A percentile compares a stretch with the other conserved stretches of the same genome.
Conservation (phyloP, 345 rosid genomes). For the Carallia brachiata region DNA sequence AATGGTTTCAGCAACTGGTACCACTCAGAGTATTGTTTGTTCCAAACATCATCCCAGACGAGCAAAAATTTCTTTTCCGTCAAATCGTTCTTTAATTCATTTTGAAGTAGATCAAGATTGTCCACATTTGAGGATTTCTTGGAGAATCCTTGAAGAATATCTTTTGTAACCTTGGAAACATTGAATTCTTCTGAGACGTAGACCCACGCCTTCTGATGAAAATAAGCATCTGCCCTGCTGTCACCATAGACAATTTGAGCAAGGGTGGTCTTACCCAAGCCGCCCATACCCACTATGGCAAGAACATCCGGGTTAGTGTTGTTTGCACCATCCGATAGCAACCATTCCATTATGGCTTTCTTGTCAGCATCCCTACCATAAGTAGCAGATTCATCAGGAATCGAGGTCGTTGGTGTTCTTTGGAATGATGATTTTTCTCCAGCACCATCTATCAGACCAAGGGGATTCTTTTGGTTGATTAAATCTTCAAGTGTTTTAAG, state of each 20-base stretch:
- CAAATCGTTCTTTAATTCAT: not conserved
- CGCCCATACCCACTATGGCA: conserved; percentile 12
- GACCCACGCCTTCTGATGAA: conserved; percentile 7
- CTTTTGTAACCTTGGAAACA: conserved; percentile 4
- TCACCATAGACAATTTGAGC: conserved; percentile 13
- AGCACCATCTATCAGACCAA: conserved; percentile 1
- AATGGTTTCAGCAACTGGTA: conserved; percentile 1
- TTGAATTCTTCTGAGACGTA: conserved; percentile 8
- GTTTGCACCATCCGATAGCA: conserved; percentile 1
- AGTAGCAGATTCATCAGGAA: not conserved
- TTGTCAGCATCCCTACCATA: conserved; percentile 14
- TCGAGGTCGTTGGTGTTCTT: not conserved
- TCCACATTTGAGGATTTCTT: not conserved
- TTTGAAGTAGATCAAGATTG: conserved; percentile 2
- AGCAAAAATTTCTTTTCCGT: conserved; percentile 4
- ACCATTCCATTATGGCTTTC: not conserved
- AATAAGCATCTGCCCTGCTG: not conserved
- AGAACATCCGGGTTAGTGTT: not conserved
- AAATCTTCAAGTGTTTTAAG: conserved; percentile 13
- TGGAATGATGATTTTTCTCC: not conserved
- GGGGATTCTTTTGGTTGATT: conserved; percentile 1
- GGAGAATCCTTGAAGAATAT: conserved; percentile 2
- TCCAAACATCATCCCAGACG: conserved; percentile 15
- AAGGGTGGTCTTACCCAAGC: conserved; percentile 16
- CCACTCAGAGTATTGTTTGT: not conserved